These are phyloP conservation scores for Linum usitatissimum DNA, from an alignment of 345 rosid genomes.

Conservation along the genomic window DNA sequence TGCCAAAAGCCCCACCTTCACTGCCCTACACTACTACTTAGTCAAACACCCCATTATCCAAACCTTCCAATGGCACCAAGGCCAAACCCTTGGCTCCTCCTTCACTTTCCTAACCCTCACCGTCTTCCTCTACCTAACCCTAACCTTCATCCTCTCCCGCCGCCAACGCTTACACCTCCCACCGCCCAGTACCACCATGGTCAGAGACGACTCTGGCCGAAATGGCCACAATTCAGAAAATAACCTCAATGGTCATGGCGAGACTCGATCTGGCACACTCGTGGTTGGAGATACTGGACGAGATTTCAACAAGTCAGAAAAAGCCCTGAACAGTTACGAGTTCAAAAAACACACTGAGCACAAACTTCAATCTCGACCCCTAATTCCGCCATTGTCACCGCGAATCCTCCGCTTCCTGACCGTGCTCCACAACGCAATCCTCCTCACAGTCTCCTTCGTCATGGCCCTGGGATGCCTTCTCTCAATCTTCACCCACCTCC, in stretches of 20 bases:
- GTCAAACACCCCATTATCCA: slow-evolving; percentile 50
- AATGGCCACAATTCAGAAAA: no score
- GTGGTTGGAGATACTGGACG: no score
- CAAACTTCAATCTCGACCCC: no score
- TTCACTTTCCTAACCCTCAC: slow-evolving; percentile 33
- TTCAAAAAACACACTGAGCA: no score
- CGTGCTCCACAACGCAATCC: background rate
- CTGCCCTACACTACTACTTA: slow-evolving; percentile 37
- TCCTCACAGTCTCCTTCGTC: slow-evolving; percentile 1
- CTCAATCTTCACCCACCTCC: slow-evolving; percentile 2
- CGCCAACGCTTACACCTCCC: slow-evolving; percentile 14
- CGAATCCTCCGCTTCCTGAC: background rate
- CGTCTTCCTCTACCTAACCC: slow-evolving; percentile 39
- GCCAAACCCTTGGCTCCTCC: slow-evolving; percentile 50
- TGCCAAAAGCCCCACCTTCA: slow-evolving; percentile 2
- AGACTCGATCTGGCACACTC: no score
- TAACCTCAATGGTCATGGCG: no score
- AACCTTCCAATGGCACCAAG: slow-evolving; percentile 45
- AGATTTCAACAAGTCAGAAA: no score
- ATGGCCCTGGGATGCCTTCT: background rate
- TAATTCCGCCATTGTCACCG: no score
- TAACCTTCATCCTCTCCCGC: slow-evolving; percentile 40
- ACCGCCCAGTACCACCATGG: slow-evolving; percentile 23
- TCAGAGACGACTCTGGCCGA: no score
- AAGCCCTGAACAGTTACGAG: no score